A percentile compares a stretch with the other conserved stretches of the same genome.
Evolutionary conservation across 139 green algal species (phyloP).

Genomic region (Micromonas commoda): DNA sequence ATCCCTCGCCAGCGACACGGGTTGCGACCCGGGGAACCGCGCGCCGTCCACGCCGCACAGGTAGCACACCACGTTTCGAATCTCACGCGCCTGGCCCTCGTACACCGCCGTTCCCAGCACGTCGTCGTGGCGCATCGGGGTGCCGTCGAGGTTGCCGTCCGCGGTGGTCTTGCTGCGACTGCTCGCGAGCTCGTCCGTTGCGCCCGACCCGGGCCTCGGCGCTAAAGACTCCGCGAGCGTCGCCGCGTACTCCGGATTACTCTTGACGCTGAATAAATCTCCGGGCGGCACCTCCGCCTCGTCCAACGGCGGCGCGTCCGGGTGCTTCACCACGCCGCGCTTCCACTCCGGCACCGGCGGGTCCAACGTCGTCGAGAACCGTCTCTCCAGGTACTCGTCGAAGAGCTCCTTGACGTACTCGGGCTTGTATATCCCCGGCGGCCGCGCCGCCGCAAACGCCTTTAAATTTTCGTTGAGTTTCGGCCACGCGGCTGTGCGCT

Average conservation of each 20-base stretch:
- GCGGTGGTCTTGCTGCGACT: too few species aligned
- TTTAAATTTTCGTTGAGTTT: conserved; percentile 43
- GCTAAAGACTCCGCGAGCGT: conserved; percentile 4
- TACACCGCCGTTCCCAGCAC: conserved; percentile 70
- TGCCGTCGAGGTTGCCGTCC: neutral
- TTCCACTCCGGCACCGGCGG: conserved; percentile 29
- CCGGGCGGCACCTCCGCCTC: conserved; percentile 18
- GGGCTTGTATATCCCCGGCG: conserved; percentile 96
- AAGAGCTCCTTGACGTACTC: conserved; percentile 86
- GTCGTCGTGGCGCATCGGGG: conserved; percentile 70
- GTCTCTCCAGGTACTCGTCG: conserved; percentile 68
- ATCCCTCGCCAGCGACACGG: conserved; percentile 68
- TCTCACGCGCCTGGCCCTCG: conserved; percentile 47
- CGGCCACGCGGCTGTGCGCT: conserved; percentile 32
- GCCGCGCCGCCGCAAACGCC: conserved; percentile 60
- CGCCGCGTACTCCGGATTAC: neutral
- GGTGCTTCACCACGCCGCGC: neutral
- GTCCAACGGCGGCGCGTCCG: conserved; percentile 16
- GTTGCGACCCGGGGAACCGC: conserved; percentile 83
- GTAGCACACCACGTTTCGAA: neutral
- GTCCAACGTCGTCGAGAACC: neutral
- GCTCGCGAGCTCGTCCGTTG: too few species aligned
- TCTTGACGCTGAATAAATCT: conserved; percentile 10
- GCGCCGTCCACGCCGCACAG: neutral
- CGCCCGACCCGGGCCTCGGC: too few species aligned